These are phyloP conservation scores for Aspergillus sp. DNA, from an alignment of 2,329 filamentous ascomycete species.

Conservation along the genomic window DNA sequence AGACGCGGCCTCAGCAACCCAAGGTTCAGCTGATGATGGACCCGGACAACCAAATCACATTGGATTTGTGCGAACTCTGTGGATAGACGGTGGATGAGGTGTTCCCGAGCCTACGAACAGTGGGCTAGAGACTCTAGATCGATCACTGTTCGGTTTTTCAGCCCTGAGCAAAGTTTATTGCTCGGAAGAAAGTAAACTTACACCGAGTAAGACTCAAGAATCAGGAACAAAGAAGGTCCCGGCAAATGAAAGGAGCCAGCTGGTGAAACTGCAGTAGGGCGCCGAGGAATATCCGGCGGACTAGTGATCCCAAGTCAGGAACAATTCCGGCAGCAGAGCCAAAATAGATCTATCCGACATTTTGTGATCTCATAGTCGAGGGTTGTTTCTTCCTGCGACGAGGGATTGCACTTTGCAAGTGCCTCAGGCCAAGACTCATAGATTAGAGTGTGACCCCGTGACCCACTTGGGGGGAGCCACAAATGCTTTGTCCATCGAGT, in stretches of 20 bases:
- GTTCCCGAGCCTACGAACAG: neutral
- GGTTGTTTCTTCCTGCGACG: neutral
- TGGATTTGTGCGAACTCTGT: neutral
- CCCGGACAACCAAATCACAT: neutral
- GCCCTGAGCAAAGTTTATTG: neutral
- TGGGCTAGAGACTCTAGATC: neutral
- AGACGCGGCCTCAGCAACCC: neutral
- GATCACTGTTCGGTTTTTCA: neutral
- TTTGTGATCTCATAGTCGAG: neutral
- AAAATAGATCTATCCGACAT: neutral
- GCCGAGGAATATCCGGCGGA: neutral
- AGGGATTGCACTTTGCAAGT: neutral
- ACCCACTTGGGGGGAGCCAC: neutral
- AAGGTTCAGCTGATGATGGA: neutral
- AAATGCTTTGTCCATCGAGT: neutral
- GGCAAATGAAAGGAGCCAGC: neutral
- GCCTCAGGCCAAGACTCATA: neutral
- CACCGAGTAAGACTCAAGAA: too few relatives aligned
- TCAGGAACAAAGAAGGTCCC: neutral
- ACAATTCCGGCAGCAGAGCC: neutral
- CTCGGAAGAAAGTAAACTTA: neutral
- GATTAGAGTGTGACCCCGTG: neutral
- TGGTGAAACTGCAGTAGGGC: neutral
- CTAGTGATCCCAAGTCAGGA: neutral
- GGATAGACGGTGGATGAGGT: neutral